These are phyloP conservation scores for Trichophyton rubrum DNA, from an alignment of 2,329 filamentous ascomycete genomes.

Conservation along the genomic window DNA sequence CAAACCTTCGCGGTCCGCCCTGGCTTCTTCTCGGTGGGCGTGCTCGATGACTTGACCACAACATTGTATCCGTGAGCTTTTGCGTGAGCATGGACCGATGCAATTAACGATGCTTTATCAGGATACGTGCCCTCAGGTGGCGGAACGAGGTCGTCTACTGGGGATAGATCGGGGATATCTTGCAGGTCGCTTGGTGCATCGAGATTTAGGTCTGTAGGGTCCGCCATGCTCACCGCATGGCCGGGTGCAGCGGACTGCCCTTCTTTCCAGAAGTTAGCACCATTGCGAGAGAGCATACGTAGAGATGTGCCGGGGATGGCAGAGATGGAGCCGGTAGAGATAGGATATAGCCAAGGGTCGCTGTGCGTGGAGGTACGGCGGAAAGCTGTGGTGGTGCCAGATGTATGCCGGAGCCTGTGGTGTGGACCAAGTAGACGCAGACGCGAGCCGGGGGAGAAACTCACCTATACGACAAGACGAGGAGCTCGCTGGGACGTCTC, in stretches of 20 bases:
- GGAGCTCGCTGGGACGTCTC: background rate
- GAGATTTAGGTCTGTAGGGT: conserved; percentile 32
- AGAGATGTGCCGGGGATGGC: background rate
- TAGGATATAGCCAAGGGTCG: background rate
- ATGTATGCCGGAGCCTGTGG: background rate
- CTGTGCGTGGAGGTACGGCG: conserved; percentile 3
- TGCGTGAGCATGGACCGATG: conserved; percentile 31
- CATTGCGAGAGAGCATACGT: conserved; percentile 2
- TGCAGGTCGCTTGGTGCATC: conserved; percentile 35
- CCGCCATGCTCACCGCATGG: conserved; percentile 25
- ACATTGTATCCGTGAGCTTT: conserved; percentile 35
- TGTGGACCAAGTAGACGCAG: background rate
- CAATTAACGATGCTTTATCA: conserved; percentile 29
- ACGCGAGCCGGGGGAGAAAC: background rate
- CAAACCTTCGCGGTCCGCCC: conserved; percentile 34
- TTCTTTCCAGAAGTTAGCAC: conserved; percentile 5
- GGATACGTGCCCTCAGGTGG: conserved; percentile 35
- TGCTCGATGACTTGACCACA: conserved; percentile 36
- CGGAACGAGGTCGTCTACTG: conserved; percentile 28
- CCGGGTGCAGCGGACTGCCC: background rate
- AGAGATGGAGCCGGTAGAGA: background rate
- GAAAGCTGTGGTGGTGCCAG: conserved; percentile 3
- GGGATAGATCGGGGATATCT: conserved; percentile 32
- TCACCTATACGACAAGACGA: background rate
- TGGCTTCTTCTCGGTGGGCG: conserved; percentile 34